These are phyloP conservation scores for Debaryomyces subglobosus DNA, from an alignment of 1,139 yeast genomes.

Conservation along the genomic window DNA sequence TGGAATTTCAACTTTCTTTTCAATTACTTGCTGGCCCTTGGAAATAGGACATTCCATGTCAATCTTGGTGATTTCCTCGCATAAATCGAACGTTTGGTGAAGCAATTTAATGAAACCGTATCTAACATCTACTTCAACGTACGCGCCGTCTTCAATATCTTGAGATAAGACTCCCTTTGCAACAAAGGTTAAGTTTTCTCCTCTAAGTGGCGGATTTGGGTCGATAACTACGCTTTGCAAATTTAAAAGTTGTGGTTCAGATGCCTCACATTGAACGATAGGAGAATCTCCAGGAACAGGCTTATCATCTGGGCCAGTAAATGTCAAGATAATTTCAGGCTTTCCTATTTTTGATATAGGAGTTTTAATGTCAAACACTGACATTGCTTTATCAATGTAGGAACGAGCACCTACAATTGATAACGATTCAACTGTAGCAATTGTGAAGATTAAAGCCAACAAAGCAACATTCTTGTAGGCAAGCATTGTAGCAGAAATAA, in stretches of 20 bases:
- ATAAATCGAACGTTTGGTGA: constrained; percentile 85
- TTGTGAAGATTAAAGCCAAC: constrained; percentile 19
- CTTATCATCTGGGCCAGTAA: constrained; percentile 36
- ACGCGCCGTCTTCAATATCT: constrained; percentile 76
- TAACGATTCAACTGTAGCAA: constrained; percentile 23
- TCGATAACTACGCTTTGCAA: constrained; percentile 60
- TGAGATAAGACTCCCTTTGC: constrained; percentile 68
- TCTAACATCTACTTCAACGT: constrained; percentile 89
- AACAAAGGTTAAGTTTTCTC: constrained; percentile 72
- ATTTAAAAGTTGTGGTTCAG: constrained; percentile 61
- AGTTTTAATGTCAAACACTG: constrained; percentile 6
- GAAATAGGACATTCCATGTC: constrained; percentile 80
- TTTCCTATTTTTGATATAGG: constrained; percentile 4
- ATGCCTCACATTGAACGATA: constrained; percentile 70
- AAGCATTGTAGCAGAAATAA: constrained; percentile 26
- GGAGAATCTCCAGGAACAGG: constrained; percentile 95
- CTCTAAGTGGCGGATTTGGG: constrained; percentile 91
- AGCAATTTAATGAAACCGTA: constrained; percentile 88
- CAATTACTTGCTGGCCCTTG: constrained; percentile 66
- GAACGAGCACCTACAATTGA: constrained; percentile 22
- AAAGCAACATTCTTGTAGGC: constrained; percentile 26
- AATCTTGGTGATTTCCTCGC: constrained; percentile 83
- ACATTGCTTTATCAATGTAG: constrained; percentile 20
- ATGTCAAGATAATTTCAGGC: constrained; percentile 10
- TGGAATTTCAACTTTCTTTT: constrained; percentile 81